These are phyloP conservation scores for Colletotrichum coccodes DNA, from an alignment of 2,329 filamentous ascomycete genomes.

Conservation along the genomic window DNA sequence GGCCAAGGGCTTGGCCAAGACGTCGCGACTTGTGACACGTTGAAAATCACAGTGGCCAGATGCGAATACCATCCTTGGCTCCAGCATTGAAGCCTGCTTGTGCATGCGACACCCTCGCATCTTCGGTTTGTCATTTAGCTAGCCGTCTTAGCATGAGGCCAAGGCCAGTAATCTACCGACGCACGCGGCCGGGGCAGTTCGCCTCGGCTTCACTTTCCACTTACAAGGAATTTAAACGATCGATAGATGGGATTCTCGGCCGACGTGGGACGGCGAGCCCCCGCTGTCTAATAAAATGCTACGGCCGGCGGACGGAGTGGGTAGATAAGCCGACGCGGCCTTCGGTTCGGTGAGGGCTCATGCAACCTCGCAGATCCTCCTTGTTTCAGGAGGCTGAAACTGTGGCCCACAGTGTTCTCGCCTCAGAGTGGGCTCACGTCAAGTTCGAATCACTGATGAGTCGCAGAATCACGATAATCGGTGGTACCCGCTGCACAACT, in stretches of 20 bases:
- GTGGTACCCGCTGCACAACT: not conserved
- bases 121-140: not conserved
- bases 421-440: slow-evolving; percentile 8
- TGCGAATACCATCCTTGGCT: not conserved
- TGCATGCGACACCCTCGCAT: not conserved
- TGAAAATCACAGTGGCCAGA: not conserved
- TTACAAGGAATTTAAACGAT: not conserved
- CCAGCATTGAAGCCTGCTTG: not conserved
- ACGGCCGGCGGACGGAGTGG: not conserved
- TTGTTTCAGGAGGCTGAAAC: slow-evolving; percentile 33
- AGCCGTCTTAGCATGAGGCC: not conserved
- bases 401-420: slow-evolving; percentile 14
- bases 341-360: not conserved
- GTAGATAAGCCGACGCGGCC: slow-evolving; percentile 2
- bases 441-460: not conserved
- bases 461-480: not conserved
- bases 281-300: not conserved
- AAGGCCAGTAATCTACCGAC: not conserved
- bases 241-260: not conserved
- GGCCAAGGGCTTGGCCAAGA: slow-evolving; percentile 5
- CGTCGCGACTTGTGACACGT: not conserved
- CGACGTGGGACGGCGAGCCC: not conserved
- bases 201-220: not conserved
- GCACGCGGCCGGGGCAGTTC: not conserved
- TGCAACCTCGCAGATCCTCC: slow-evolving; percentile 20